Percentiles rank a stretch among this genome's conserved stretches.
These are phyloP conservation scores for Paramyrothecium sp. DNA, from an alignment of 2,329 filamentous ascomycete species.

Conservation along the genomic window DNA sequence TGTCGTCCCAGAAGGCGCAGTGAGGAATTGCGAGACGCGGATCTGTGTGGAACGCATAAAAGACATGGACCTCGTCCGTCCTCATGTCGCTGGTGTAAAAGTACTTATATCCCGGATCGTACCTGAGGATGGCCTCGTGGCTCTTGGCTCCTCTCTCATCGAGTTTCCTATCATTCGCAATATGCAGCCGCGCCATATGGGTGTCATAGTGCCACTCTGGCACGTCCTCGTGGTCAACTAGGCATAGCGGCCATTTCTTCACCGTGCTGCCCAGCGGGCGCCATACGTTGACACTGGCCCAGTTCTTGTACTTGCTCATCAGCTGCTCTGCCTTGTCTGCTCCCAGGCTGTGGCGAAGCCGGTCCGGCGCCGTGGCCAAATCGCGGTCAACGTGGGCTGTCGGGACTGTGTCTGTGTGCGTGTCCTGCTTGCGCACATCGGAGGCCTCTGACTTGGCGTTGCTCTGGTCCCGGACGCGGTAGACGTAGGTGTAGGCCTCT, in stretches of 20 bases:
- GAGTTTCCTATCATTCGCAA: not conserved
- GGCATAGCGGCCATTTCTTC: not conserved
- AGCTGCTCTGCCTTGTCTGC: not conserved
- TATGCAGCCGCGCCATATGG: not conserved
- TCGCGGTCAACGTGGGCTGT: not conserved
- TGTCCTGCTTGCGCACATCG: not conserved
- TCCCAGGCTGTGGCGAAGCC: not conserved
- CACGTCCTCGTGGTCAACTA: not conserved
- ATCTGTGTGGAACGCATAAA: not conserved
- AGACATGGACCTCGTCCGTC: not conserved
- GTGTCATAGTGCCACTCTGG: not conserved
- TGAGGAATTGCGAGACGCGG: not conserved
- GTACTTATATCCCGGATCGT: not conserved
- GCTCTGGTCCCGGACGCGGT: not conserved
- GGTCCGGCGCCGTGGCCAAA: not conserved
- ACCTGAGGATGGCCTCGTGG: not conserved
- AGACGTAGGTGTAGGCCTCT: not conserved
- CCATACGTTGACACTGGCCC: not conserved
- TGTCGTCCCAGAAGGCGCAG: conserved; percentile 1
- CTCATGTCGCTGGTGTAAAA: not conserved
- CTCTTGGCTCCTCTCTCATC: not conserved
- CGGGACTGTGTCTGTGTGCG: not conserved
- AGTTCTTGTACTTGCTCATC: not conserved
- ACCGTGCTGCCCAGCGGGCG: not conserved
- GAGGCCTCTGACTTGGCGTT: not conserved